Conservation (phyloP, 768 basidiomycete genomes). For the Boletus tylopilopsis region DNA sequence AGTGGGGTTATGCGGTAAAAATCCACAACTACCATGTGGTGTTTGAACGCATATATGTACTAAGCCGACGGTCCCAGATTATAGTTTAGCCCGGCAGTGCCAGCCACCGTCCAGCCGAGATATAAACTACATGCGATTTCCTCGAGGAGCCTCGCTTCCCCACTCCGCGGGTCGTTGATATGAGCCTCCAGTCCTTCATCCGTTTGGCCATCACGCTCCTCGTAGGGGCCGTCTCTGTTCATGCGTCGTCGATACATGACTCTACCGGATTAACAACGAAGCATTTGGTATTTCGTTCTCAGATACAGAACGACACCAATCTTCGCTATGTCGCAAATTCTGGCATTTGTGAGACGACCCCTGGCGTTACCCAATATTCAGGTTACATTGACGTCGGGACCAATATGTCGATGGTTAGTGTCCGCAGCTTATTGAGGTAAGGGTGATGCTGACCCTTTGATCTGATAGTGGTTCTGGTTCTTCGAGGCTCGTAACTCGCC, state of each 20-base stretch:
- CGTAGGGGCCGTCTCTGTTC: not conserved
- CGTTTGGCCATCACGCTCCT: not conserved
- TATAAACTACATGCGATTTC: no score
- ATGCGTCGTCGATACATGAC: not conserved
- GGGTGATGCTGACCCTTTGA: not conserved
- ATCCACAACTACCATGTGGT: no score
- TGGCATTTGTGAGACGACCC: conserved; percentile 63
- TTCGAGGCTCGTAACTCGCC: conserved; percentile 60
- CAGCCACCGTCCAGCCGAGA: no score
- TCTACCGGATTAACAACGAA: not conserved
- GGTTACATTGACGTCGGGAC: conserved; percentile 58
- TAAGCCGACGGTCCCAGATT: no score
- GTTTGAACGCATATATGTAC: no score
- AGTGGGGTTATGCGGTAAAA: no score
- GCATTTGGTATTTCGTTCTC: conserved; percentile 10
- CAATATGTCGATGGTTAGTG: conserved; percentile 55
- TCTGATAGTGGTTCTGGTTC: conserved; percentile 67
- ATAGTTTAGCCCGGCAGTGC: no score
- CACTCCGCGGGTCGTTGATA: not conserved
- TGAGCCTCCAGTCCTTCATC: conserved; percentile 11
- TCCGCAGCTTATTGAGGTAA: not conserved
- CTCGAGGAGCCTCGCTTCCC: no score
- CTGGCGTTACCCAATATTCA: conserved; percentile 56
- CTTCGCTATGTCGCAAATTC: conserved; percentile 56
- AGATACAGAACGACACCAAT: conserved; percentile 19